phyloP scores from a whole-genome alignment of 1,139 yeast genomes.

The Geotrichum europaeum region DNA sequence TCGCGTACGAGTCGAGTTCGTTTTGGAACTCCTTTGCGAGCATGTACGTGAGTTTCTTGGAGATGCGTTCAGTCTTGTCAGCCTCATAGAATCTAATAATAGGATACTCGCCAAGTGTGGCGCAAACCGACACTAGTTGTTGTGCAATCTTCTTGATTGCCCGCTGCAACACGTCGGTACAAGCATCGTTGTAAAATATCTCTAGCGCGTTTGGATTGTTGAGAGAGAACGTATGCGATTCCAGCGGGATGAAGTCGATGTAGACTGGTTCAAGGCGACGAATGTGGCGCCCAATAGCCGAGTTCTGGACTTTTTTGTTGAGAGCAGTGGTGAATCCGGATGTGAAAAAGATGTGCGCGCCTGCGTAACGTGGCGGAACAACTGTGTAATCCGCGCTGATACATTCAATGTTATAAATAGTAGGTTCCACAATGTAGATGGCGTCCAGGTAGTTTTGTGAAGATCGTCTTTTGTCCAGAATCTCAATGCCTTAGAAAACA shows the following conservation, averaged over 20 bases:
- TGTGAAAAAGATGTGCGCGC: constrained; percentile 51
- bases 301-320: constrained; percentile 25
- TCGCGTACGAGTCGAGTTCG: constrained; percentile 67
- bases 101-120: constrained; percentile 83
- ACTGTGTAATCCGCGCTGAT: constrained; percentile 52
- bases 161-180: constrained; percentile 53
- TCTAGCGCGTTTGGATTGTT: constrained; percentile 52
- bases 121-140: constrained; percentile 63
- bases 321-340: constrained; percentile 41
- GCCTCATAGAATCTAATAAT: constrained; percentile 54
- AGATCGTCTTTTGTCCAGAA: constrained; percentile 47
- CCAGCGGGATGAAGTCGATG: constrained; percentile 45
- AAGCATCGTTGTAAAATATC: constrained; percentile 62
- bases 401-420: constrained; percentile 50
- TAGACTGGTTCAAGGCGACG: constrained; percentile 26
- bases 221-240: constrained; percentile 44
- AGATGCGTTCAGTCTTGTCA: constrained; percentile 44
- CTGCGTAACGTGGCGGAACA: constrained; percentile 50
- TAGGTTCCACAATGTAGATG: constrained; percentile 53
- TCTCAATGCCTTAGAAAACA: constrained; percentile 40
- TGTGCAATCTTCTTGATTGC: constrained; percentile 56
- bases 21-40: constrained; percentile 69
- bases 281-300: constrained; percentile 25
- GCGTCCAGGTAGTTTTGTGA: constrained; percentile 52
- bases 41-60: constrained; percentile 61